These are phyloP conservation scores for Yamadazyma buinensis DNA, from an alignment of 1,139 yeast genomes.

Conservation along the genomic window DNA sequence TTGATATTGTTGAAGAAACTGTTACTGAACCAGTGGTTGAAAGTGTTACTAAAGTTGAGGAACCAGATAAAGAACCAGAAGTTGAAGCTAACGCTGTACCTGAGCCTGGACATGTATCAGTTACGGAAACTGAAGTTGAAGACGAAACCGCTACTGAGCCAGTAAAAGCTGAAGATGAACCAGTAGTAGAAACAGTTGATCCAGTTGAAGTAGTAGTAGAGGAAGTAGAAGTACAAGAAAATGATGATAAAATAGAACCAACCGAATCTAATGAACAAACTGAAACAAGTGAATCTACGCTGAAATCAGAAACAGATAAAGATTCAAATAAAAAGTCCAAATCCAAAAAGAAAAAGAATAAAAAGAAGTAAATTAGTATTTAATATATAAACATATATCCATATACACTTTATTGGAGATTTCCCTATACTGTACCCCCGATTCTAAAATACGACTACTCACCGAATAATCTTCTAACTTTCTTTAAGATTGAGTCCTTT, in stretches of 20 bases:
- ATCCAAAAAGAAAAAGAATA: conserved; percentile 13
- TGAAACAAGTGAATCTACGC: no score
- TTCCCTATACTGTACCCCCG: no score
- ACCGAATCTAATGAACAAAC: no score
- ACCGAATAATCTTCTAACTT: conserved; percentile 92
- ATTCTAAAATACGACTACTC: conserved; percentile 49
- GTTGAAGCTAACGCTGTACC: conserved; percentile 1
- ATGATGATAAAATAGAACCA: conserved; percentile 5
- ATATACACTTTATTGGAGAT: no score
- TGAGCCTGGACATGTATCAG: conserved; percentile 3
- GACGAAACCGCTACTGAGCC: conserved; percentile 3
- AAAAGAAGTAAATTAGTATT: conserved; percentile 15
- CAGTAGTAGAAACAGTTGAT: conserved; percentile 5
- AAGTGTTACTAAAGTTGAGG: not conserved
- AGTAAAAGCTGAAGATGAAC: conserved; percentile 4
- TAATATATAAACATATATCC: no score
- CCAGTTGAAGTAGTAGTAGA: conserved; percentile 1
- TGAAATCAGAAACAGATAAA: no score
- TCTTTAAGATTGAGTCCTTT: conserved; percentile 90
- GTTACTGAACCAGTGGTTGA: no score
- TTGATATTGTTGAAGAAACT: no score
- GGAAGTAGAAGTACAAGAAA: not conserved
- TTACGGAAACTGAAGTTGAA: conserved; percentile 3
- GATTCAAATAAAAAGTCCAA: conserved; percentile 1
- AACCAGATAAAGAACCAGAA: not conserved